Base-by-base conservation (phyloP, 2,329 filamentous ascomycete genomes). In the Microsporum canis region DNA sequence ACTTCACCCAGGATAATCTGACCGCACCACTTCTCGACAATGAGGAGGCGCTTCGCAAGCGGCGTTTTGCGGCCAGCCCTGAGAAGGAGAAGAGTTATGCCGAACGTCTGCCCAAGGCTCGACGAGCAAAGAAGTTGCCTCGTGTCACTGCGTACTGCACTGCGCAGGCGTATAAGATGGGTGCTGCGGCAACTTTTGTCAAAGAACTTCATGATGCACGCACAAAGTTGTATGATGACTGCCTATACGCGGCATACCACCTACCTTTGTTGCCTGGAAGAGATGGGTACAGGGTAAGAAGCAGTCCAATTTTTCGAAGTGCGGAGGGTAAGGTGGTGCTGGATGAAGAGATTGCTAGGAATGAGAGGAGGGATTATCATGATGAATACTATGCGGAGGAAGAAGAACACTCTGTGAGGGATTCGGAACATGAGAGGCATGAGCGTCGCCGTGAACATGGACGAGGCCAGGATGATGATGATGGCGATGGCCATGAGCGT, bases 221-320 rank as follows among this genome's bases (percentile, higher is more conserved):
- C 75, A 95, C 92, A 12, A 99, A 99, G 75, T 80, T 97, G 3
- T 99, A 99, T 75, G 94, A 99, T 73, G 94, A 99, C 73, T 99
- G 94, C 71, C 79, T 99, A 29, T 99, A 99, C 71, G 89, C 87
- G 31, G 92, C 96, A 56, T 99, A 99, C 73, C 91, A 96, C 71
- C 78, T 96, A 34, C 94, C 94, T 3, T 77, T 99, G 14, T 79
- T 97, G 60, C 88, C 89, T 1, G 94, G 92, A 0, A 84, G 80
- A 55, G 91, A 95, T 57, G 92, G 94, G 0, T 96, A 91, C 73
- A 82, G 94, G 31, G 80, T 99, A 31, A 84, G 89, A 68, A 96
- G 92, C 71, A 90, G 91, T 69, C 94, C 94, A 0, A 88, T 95
- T 29, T 77, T 97, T 59, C 96, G 95, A 75, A 95, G 88, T 53